Evolutionary conservation across 495 filamentous ascomycete species (phyloP).

Genomic region (Penicillium parvum): DNA sequence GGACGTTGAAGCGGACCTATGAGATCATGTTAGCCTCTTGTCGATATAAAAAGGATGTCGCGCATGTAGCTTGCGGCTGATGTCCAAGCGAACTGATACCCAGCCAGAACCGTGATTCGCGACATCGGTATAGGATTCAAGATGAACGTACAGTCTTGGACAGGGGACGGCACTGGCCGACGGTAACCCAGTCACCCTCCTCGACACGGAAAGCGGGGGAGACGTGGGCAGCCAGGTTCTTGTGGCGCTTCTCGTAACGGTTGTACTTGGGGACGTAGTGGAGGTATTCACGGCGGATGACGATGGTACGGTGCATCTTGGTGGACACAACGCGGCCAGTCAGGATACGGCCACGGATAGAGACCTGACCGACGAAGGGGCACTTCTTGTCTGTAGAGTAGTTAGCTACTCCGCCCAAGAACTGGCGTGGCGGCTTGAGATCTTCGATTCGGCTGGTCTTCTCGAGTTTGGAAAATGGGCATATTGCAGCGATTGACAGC

Average conservation of each 20-base stretch:
- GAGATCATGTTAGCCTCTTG: constrained; percentile 18
- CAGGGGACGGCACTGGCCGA: constrained; percentile 97
- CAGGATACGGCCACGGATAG: constrained; percentile 99
- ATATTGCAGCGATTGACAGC: neutral
- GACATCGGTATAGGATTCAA: neutral
- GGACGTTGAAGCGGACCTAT: constrained; percentile 98
- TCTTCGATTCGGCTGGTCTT: constrained; percentile 10
- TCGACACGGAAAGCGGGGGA: constrained; percentile 99
- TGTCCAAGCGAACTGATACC: neutral
- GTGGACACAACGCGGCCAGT: constrained; percentile 98
- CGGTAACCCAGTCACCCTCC: constrained; percentile 97
- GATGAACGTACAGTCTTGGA: constrained; percentile 89
- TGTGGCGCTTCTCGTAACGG: constrained; percentile 99
- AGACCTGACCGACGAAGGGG: constrained; percentile 96
- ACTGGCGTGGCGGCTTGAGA: constrained; percentile 7
- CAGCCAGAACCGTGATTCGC: too few relatives aligned
- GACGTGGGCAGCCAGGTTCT: constrained; percentile 98
- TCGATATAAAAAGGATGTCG: neutral
- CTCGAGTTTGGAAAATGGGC: constrained; percentile 3
- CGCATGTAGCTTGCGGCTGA: neutral
- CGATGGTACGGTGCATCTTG: constrained; percentile 98
- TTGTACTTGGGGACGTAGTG: constrained; percentile 99
- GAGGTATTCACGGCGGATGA: constrained; percentile 99
- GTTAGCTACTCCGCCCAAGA: constrained; percentile 24
- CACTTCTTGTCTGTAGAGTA: constrained; percentile 92